phyloP scores from a whole-genome alignment of 2,329 filamentous ascomycete genomes.

The Pseudocercospora eumusae region DNA sequence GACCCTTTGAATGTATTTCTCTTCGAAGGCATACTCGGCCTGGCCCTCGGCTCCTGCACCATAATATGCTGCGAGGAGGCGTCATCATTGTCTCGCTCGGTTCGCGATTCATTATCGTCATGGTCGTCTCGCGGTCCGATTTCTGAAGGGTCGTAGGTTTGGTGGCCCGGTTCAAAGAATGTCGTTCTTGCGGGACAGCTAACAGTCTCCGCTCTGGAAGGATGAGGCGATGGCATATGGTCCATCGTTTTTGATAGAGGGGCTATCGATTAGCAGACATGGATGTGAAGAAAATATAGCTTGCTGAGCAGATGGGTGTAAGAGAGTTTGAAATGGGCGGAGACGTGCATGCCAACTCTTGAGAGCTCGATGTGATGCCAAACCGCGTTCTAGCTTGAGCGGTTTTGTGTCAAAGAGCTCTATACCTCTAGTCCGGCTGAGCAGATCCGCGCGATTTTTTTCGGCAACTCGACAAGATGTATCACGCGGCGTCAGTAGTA shows the following conservation, averaged over 20 bases:
- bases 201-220: not conserved
- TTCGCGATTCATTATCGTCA: slow-evolving; percentile 12
- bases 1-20: slow-evolving; percentile 35
- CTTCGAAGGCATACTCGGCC: slow-evolving; percentile 33
- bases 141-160: slow-evolving; percentile 10
- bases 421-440: not conserved
- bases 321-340: not conserved
- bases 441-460: not conserved
- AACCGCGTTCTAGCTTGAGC: not conserved
- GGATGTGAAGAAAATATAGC: not conserved
- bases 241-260: not conserved
- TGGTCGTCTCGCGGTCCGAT: not conserved
- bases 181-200: slow-evolving; percentile 9
- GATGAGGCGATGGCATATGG: slow-evolving; percentile 5
- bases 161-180: slow-evolving; percentile 15
- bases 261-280: not conserved
- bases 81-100: slow-evolving; percentile 17
- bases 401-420: not conserved
- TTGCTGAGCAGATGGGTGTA: not conserved
- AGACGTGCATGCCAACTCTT: slow-evolving; percentile 5
- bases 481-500: not conserved
- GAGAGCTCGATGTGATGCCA: not conserved
- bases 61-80: slow-evolving; percentile 33
- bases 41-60: slow-evolving; percentile 28
- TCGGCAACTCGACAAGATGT: not conserved